These are phyloP conservation scores for Sugiyamaella pinicola DNA, from an alignment of 1,139 yeast genomes.

Conservation along the genomic window DNA sequence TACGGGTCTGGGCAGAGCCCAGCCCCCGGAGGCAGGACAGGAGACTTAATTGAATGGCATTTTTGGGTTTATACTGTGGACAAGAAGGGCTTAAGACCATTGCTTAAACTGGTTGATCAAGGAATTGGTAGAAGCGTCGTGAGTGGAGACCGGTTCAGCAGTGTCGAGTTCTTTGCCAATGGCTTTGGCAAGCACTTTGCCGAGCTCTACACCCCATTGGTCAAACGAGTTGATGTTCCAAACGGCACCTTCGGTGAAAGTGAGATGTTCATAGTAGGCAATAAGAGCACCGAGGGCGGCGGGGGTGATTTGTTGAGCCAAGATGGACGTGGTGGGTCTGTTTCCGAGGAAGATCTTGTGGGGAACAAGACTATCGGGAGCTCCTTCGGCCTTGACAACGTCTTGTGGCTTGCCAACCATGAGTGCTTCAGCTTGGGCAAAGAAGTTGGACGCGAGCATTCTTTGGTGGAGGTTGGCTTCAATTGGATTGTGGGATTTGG, in stretches of 20 bases:
- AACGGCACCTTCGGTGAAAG: constrained; percentile 97
- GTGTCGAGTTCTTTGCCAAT: constrained; percentile 85
- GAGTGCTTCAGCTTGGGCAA: constrained; percentile 97
- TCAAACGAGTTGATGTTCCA: constrained; percentile 99
- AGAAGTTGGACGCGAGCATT: constrained; percentile 97
- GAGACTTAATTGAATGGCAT: neutral
- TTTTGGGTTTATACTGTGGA: neutral
- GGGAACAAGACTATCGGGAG: constrained; percentile 77
- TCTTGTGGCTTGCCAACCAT: constrained; percentile 92
- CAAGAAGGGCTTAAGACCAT: constrained; percentile 52
- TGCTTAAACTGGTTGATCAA: constrained; percentile 91
- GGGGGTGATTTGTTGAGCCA: constrained; percentile 94
- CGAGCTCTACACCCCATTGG: constrained; percentile 99
- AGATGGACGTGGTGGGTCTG: constrained; percentile 97
- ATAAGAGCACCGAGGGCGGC: constrained; percentile 93
- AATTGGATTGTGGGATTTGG: constrained; percentile 97
- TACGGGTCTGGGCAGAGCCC: neutral
- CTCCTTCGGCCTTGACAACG: constrained; percentile 87
- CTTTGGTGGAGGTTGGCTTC: constrained; percentile 91
- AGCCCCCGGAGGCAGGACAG: neutral
- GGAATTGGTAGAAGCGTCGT: constrained; percentile 89
- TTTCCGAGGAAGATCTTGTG: constrained; percentile 97
- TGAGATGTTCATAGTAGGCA: constrained; percentile 95
- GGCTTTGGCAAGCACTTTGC: constrained; percentile 95
- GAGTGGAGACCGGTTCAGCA: constrained; percentile 57